Conservation (phyloP, 2,329 filamentous ascomycete species). For the Clarireedia hainanense region DNA sequence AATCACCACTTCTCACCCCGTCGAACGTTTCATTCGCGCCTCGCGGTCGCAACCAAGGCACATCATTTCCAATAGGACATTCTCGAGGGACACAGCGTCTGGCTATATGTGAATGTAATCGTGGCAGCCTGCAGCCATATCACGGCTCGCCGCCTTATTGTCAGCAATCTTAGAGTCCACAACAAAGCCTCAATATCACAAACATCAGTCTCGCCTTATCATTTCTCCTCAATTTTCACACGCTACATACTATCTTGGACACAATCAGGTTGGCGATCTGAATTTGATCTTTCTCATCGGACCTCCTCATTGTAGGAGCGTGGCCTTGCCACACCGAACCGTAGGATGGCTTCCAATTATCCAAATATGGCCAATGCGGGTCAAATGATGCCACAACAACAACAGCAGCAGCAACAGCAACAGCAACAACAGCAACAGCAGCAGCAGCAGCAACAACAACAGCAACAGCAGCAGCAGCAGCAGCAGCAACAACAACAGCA, state of each 20-base stretch:
- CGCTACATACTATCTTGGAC: slow-evolving; percentile 2
- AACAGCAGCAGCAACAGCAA: slow-evolving; percentile 18
- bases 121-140: slow-evolving; percentile 23
- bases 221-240: slow-evolving; percentile 8
- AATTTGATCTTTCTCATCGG: slow-evolving; percentile 14
- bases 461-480: slow-evolving; percentile 3
- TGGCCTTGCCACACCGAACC: slow-evolving; percentile 21
- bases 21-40: not conserved
- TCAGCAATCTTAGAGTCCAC: slow-evolving; percentile 16
- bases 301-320: slow-evolving; percentile 19
- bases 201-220: not conserved
- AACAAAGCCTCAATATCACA: slow-evolving; percentile 2
- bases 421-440: slow-evolving; percentile 20
- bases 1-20: too few species aligned
- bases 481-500: not conserved
- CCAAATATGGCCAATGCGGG: slow-evolving; percentile 25
- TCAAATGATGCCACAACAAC: slow-evolving; percentile 26
- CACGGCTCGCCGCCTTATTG: slow-evolving; percentile 23
- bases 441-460: slow-evolving; percentile 9
- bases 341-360: slow-evolving; percentile 28
- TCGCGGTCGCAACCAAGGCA: slow-evolving; percentile 20
- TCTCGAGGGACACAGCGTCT: slow-evolving; percentile 22
- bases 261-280: slow-evolving; percentile 11
- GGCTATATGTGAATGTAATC: slow-evolving; percentile 23
- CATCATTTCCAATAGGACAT: slow-evolving; percentile 12